Conservation (phyloP, 768 basidiomycete genomes). For the Rhodotorula kratochvilovae region DNA sequence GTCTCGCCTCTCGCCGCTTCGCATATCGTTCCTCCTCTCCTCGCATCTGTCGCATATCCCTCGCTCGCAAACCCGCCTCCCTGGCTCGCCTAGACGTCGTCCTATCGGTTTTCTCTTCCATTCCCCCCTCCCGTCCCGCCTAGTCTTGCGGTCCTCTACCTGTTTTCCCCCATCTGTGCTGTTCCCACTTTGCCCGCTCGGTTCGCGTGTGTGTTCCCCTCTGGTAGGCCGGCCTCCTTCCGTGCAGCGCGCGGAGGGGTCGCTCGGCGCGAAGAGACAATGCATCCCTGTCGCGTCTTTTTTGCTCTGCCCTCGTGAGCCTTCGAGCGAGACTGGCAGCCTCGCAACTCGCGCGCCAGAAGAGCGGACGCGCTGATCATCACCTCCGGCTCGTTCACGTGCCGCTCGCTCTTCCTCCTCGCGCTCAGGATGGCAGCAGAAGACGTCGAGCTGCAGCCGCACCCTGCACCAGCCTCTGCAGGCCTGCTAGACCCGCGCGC, state of each 20-base stretch:
- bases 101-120: neutral
- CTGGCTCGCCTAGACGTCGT: neutral
- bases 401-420: neutral
- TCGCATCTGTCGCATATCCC: neutral
- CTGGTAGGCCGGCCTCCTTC: neutral
- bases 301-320: neutral
- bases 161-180: neutral
- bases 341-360: no score
- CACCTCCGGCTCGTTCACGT: neutral
- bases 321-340: neutral
- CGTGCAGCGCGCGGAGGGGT: neutral
- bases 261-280: neutral
- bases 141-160: no score
- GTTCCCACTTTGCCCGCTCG: neutral
- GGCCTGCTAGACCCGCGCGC: neutral
- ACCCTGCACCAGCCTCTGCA: neutral
- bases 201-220: neutral
- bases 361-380: neutral
- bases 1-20: no score
- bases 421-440: neutral
- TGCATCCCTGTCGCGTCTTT: neutral
- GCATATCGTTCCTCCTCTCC: neutral
- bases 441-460: neutral
- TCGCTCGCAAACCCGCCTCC: neutral
- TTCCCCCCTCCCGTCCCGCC: no score